phyloP scores from a whole-genome alignment of 2,329 filamentous ascomycete genomes.

The Metarhizium humberi region DNA sequence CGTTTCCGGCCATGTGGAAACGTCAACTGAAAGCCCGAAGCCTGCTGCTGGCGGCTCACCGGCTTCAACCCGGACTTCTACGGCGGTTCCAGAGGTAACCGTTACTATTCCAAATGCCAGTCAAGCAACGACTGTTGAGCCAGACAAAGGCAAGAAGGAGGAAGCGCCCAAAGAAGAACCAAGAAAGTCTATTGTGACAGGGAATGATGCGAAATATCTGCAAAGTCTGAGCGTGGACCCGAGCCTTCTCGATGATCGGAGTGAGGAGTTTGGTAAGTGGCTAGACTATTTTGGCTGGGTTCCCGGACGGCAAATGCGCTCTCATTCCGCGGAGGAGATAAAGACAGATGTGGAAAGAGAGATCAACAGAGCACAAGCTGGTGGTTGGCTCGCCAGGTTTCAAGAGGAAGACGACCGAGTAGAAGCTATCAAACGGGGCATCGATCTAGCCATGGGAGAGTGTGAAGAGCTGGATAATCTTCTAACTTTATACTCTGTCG shows the following conservation, averaged over 20 bases:
- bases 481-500: slow-evolving; percentile 87
- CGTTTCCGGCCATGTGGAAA: slow-evolving; percentile 5
- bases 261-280: slow-evolving; percentile 71
- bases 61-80: not conserved
- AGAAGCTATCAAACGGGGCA: slow-evolving; percentile 72
- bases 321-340: slow-evolving; percentile 68
- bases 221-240: slow-evolving; percentile 70
- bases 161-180: slow-evolving; percentile 34
- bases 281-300: slow-evolving; percentile 87
- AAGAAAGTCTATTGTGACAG: slow-evolving; percentile 53
- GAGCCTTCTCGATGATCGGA: slow-evolving; percentile 63
- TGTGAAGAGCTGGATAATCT: slow-evolving; percentile 95
- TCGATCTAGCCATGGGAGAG: slow-evolving; percentile 86
- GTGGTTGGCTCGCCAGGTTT: slow-evolving; percentile 78
- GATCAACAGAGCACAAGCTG: slow-evolving; percentile 82
- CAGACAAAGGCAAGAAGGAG: slow-evolving; percentile 19
- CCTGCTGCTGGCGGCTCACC: not conserved
- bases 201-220: slow-evolving; percentile 72
- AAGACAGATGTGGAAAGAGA: slow-evolving; percentile 79
- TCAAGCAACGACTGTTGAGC: slow-evolving; percentile 27
- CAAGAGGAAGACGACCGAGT: slow-evolving; percentile 86
- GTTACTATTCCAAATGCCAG: slow-evolving; percentile 40
- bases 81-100: slow-evolving; percentile 45
- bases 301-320: slow-evolving; percentile 61
- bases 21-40: not conserved